These are phyloP conservation scores for Krasilnikovozyma curviuscula DNA, from an alignment of 768 basidiomycete genomes.

Conservation along the genomic window DNA sequence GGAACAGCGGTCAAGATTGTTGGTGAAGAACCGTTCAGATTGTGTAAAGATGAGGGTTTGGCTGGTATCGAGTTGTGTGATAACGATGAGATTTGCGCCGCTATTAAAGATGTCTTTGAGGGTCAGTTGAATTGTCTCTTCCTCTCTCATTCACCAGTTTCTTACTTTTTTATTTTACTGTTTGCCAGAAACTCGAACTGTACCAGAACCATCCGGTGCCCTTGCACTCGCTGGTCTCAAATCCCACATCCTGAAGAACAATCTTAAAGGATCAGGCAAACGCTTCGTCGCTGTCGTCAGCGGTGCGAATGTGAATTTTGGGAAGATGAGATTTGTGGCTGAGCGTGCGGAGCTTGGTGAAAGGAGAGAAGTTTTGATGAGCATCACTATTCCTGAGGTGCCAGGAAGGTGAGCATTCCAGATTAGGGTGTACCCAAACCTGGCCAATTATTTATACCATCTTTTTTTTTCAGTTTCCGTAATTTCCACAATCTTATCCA, in stretches of 20 bases:
- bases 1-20: constrained; percentile 94
- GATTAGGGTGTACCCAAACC: no score
- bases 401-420: constrained; percentile 60
- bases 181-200: constrained; percentile 64
- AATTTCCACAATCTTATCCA: constrained; percentile 68
- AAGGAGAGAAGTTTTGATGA: constrained; percentile 76
- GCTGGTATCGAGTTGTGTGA: constrained; percentile 67
- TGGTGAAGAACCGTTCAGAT: constrained; percentile 81
- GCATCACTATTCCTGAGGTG: constrained; percentile 80
- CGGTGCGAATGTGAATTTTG: constrained; percentile 99
- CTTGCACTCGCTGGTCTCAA: constrained; percentile 82
- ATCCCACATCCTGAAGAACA: constrained; percentile 59
- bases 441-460: no score
- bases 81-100: constrained; percentile 94
- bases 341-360: constrained; percentile 96
- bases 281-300: constrained; percentile 80
- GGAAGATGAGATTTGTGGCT: constrained; percentile 86
- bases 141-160: background rate
- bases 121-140: constrained; percentile 34
- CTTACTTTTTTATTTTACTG: background rate
- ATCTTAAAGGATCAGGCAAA: constrained; percentile 62
- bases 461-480: constrained; percentile 52
- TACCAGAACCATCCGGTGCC: constrained; percentile 92
- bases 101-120: constrained; percentile 97
- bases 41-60: constrained; percentile 56